Conservation (phyloP, 129 eudicot genomes). For the carrot (Daucus carota) region DNA sequence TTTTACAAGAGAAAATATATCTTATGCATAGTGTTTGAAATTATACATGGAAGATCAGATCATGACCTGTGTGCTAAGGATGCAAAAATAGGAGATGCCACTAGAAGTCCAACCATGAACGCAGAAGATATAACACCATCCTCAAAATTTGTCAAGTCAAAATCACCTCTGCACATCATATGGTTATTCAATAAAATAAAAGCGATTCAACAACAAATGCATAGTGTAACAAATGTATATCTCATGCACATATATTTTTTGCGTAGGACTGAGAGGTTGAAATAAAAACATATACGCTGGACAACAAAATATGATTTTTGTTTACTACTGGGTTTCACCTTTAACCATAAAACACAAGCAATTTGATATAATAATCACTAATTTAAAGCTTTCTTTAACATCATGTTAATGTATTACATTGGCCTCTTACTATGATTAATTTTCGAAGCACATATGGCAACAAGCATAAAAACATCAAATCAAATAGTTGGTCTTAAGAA, state of each 20-base stretch:
- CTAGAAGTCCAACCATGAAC: slow-evolving; percentile 92
- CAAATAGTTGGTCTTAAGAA: background rate
- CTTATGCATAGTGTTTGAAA: background rate
- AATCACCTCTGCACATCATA: slow-evolving; percentile 54
- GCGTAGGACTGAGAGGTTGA: background rate
- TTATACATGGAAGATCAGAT: slow-evolving; percentile 6
- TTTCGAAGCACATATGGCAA: background rate
- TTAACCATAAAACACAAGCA: background rate
- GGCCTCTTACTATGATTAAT: too few relatives aligned
- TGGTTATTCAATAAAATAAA: background rate
- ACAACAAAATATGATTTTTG: background rate
- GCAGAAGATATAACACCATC: slow-evolving; percentile 91
- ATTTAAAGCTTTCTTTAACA: too few relatives aligned
- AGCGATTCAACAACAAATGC: background rate
- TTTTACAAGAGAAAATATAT: background rate
- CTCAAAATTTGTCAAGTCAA: slow-evolving; percentile 61
- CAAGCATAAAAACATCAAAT: background rate
- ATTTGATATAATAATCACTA: too few relatives aligned
- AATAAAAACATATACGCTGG: background rate
- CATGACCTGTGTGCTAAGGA: slow-evolving; percentile 73
- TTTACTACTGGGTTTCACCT: background rate
- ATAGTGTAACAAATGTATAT: background rate
- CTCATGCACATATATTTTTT: background rate
- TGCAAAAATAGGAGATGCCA: slow-evolving; percentile 93
- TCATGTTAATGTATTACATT: too few relatives aligned